phyloP scores from a whole-genome alignment of 495 filamentous ascomycete genomes.

The Xylaria grammica region DNA sequence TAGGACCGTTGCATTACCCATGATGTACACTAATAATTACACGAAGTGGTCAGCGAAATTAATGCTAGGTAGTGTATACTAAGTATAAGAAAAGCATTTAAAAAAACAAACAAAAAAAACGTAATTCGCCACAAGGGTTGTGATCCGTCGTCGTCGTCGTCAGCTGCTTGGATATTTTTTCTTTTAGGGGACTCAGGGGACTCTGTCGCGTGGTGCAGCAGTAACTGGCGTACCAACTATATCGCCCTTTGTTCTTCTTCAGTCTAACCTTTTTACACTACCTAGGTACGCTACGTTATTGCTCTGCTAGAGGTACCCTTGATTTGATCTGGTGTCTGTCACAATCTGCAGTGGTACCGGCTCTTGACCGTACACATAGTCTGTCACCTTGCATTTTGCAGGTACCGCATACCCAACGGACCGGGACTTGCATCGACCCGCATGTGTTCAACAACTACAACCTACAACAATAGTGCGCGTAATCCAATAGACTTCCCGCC shows the following conservation, averaged over 20 bases:
- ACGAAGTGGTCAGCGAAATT: no score
- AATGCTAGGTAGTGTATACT: no score
- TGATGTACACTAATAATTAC: no score
- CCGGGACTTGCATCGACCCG: constrained; percentile 23
- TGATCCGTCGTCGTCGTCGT: constrained; percentile 9
- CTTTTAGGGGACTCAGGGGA: not conserved
- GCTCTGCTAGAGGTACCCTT: not conserved
- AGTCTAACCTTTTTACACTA: no score
- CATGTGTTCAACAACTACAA: constrained; percentile 6
- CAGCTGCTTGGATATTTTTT: not conserved
- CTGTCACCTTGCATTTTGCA: not conserved
- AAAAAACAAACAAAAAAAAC: no score
- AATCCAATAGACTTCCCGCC: constrained; percentile 11
- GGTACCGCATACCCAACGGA: constrained; percentile 12
- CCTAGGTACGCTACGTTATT: no score
- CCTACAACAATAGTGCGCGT: not conserved
- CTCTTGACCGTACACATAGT: not conserved
- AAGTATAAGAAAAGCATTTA: no score
- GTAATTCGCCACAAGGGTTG: constrained; percentile 11
- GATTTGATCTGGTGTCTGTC: not conserved
- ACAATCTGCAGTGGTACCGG: not conserved
- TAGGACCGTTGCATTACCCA: no score
- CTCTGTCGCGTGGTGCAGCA: no score
- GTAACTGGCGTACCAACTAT: no score
- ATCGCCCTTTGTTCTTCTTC: no score